Evolutionary conservation across 164 flowering plant species (phyloP).

Genomic region (Vitis rotundifolia): DNA sequence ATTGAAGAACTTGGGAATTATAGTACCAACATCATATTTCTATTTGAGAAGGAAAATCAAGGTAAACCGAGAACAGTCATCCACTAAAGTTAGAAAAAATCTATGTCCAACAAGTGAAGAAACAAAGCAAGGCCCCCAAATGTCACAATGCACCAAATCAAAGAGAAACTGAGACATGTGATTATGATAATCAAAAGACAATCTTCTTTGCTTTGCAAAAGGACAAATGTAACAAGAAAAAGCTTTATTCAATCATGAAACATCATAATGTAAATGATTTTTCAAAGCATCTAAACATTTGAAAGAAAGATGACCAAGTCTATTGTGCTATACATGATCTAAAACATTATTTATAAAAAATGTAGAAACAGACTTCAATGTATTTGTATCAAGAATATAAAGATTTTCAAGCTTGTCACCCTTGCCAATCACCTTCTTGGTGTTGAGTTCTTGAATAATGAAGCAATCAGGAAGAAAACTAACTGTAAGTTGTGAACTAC

Average conservation of each 20-base stretch:
- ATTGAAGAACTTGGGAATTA: not conserved
- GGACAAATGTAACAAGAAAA: not conserved
- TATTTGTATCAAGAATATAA: not conserved
- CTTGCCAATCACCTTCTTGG: slow-evolving; percentile 3
- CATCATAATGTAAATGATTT: not conserved
- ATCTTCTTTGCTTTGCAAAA: not conserved
- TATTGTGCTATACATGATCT: no score
- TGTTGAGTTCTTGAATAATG: not conserved
- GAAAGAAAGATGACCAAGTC: not conserved
- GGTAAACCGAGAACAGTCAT: not conserved
- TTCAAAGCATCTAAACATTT: not conserved
- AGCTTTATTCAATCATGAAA: not conserved
- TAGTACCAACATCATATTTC: not conserved
- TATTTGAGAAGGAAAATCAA: not conserved
- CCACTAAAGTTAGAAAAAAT: not conserved
- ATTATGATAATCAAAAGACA: not conserved
- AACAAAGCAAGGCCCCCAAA: not conserved
- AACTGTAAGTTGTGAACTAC: not conserved
- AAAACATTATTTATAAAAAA: not conserved
- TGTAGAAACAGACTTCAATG: not conserved
- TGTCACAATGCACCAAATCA: slow-evolving; percentile 6
- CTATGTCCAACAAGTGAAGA: not conserved
- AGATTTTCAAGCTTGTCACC: not conserved
- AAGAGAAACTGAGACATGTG: not conserved
- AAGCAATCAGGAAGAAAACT: not conserved